A percentile compares a stretch with the other conserved stretches of the same genome.
phyloP scores from a whole-genome alignment of 108 stramenopile genomes.

The Stephanodiscus triporus region DNA sequence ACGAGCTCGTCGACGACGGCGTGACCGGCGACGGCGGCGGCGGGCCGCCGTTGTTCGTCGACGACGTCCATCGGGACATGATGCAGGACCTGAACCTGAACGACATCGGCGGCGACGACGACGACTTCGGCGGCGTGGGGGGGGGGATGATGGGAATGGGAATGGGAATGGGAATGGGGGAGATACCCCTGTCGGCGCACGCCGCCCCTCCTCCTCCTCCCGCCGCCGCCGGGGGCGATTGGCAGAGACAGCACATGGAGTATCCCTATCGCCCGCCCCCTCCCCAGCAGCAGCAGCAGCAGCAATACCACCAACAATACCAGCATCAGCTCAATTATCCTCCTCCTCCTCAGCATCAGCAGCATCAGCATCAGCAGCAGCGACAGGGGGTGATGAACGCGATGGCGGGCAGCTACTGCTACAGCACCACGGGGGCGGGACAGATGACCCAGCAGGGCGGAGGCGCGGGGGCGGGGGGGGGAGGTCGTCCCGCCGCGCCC shows the following conservation, averaged over 20 bases:
- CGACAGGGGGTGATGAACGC: slow-evolving; percentile 45
- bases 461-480: not conserved
- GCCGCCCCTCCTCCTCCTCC: not conserved
- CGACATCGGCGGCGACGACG: too few species aligned
- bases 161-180: slow-evolving; percentile 39
- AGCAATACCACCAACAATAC: slow-evolving; percentile 35
- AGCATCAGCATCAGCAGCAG: slow-evolving; percentile 41
- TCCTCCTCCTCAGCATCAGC: slow-evolving; percentile 31
- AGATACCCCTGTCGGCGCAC: slow-evolving; percentile 21
- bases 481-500: not conserved
- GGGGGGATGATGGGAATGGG: slow-evolving; percentile 5
- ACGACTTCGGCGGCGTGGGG: not conserved
- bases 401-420: slow-evolving; percentile 43
- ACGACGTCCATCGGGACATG: slow-evolving; percentile 7
- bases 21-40: slow-evolving; percentile 12
- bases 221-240: not conserved
- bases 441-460: slow-evolving; percentile 30
- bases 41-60: not conserved
- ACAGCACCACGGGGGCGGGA: slow-evolving; percentile 43
- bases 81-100: slow-evolving; percentile 41
- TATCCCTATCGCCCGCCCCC: slow-evolving; percentile 15
- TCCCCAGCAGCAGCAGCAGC: not conserved
- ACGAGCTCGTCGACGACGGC: slow-evolving; percentile 55
- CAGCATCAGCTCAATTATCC: slow-evolving; percentile 10
- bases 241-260: not conserved